A percentile compares a stretch with the other conserved stretches of the same genome.
Evolutionary conservation across 2,329 filamentous ascomycete genomes (phyloP).

Genomic region (Remersonia thermophila): DNA sequence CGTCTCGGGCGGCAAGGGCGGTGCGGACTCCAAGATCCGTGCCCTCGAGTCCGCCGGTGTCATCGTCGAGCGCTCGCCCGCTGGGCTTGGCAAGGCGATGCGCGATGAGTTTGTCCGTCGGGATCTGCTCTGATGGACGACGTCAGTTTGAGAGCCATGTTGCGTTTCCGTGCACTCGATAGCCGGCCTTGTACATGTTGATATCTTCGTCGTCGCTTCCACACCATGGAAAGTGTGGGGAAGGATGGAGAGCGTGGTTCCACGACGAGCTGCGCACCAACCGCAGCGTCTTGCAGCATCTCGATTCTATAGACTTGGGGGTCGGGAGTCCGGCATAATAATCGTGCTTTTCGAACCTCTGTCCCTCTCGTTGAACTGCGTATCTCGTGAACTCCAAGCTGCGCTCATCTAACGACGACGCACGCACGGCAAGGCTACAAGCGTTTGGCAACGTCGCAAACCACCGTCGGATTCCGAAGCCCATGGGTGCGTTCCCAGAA

Average conservation of each 20-base stretch:
- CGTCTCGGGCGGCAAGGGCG: constrained; percentile 93
- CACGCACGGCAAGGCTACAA: too few species aligned
- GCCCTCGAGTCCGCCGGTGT: constrained; percentile 89
- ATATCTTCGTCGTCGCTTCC: not conserved
- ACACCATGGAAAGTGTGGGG: not conserved
- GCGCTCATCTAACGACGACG: too few species aligned
- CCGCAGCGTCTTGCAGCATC: constrained; percentile 1
- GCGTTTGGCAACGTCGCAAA: too few species aligned
- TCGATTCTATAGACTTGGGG: constrained; percentile 19
- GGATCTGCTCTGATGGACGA: constrained; percentile 77
- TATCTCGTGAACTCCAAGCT: too few species aligned
- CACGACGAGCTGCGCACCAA: too few species aligned
- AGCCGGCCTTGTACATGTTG: constrained; percentile 9
- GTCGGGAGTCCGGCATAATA: constrained; percentile 15
- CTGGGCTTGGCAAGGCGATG: constrained; percentile 81
- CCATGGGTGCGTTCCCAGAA: too few species aligned
- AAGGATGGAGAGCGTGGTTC: not conserved
- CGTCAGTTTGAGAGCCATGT: too few species aligned
- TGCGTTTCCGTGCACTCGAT: too few species aligned
- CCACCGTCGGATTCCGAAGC: too few species aligned
- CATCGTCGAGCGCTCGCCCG: constrained; percentile 89
- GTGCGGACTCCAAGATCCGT: constrained; percentile 94
- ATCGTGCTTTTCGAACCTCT: constrained; percentile 9
- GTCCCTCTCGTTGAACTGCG: too few species aligned
- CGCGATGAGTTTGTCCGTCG: constrained; percentile 92